A percentile compares a stretch with the other conserved stretches of the same genome.
Evolutionary conservation across 208 protist species (phyloP).

Genomic region (Leishmania mexicana): DNA sequence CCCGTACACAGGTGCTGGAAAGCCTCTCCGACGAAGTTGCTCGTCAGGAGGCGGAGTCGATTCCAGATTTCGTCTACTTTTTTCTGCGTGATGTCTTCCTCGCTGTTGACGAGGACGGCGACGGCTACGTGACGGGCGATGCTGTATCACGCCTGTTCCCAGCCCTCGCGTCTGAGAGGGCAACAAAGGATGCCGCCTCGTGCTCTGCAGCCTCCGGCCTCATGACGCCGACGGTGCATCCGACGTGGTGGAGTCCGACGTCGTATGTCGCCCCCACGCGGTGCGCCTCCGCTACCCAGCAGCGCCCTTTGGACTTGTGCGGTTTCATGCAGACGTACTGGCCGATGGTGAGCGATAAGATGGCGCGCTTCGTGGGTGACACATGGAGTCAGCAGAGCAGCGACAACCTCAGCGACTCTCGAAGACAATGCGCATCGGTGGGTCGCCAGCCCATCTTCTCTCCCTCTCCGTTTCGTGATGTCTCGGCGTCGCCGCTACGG

Average conservation of each 20-base stretch:
- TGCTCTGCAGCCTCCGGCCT: not conserved
- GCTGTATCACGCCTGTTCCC: constrained; percentile 9
- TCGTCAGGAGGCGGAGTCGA: constrained; percentile 24
- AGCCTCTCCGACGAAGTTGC: constrained; percentile 27
- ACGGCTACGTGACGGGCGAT: constrained; percentile 29
- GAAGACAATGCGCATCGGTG: not conserved
- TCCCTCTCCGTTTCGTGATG: constrained; percentile 19
- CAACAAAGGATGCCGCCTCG: not conserved
- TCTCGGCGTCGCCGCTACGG: constrained; percentile 9
- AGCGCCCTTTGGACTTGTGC: constrained; percentile 25
- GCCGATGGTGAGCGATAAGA: constrained; percentile 29
- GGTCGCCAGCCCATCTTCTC: constrained; percentile 6
- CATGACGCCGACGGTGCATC: constrained; percentile 17
- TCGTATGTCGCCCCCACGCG: constrained; percentile 3
- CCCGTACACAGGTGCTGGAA: constrained; percentile 15
- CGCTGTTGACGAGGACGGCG: constrained; percentile 25
- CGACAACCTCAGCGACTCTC: constrained; percentile 1
- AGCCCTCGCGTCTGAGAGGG: constrained; percentile 4
- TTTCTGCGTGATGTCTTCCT: constrained; percentile 38
- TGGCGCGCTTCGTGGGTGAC: constrained; percentile 22
- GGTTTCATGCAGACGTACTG: constrained; percentile 35
- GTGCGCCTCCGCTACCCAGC: not conserved
- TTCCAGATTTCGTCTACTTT: constrained; percentile 36
- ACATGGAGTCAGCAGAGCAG: constrained; percentile 25
- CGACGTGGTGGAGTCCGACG: constrained; percentile 19